Percentiles rank a stretch among this genome's conserved stretches.
Conservation (phyloP, 2,329 filamentous ascomycete genomes). For the Shiraia sp. region DNA sequence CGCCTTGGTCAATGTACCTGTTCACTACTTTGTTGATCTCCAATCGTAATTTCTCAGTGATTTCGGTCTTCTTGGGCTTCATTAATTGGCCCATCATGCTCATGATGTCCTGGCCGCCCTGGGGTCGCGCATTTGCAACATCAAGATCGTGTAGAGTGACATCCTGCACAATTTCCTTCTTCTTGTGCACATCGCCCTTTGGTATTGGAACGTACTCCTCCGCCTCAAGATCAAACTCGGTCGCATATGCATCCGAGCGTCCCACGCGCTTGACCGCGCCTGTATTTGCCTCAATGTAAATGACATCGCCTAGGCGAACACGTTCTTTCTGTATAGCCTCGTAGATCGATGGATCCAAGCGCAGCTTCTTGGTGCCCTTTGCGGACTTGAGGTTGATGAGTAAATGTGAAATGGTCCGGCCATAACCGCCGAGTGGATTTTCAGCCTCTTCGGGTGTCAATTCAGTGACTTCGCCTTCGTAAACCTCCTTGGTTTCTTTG, state of each 20-base stretch:
- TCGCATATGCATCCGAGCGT: slow-evolving; percentile 93
- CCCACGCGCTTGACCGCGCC: slow-evolving; percentile 97
- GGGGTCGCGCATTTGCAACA: slow-evolving; percentile 90
- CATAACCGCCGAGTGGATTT: slow-evolving; percentile 95
- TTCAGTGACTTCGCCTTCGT: slow-evolving; percentile 97
- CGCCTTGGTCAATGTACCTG: slow-evolving; percentile 97
- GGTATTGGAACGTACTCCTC: slow-evolving; percentile 99
- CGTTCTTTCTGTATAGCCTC: slow-evolving; percentile 99
- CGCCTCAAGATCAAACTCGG: slow-evolving; percentile 96
- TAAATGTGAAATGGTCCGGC: slow-evolving; percentile 94
- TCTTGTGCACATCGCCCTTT: slow-evolving; percentile 99
- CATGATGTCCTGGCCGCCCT: slow-evolving; percentile 99
- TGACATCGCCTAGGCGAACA: slow-evolving; percentile 92
- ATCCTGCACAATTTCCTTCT: slow-evolving; percentile 99
- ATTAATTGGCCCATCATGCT: slow-evolving; percentile 99
- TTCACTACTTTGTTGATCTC: slow-evolving; percentile 99
- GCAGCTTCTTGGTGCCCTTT: slow-evolving; percentile 96
- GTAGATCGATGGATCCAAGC: slow-evolving; percentile 96
- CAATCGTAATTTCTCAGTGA: slow-evolving; percentile 91
- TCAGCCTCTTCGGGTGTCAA: slow-evolving; percentile 97
- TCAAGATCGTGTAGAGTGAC: slow-evolving; percentile 97
- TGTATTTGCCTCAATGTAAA: slow-evolving; percentile 99
- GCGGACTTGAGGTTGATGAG: slow-evolving; percentile 93
- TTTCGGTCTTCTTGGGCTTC: slow-evolving; percentile 99
- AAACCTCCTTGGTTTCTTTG: slow-evolving; percentile 98